These are phyloP conservation scores for Pseudogymnoascus sp. DNA, from an alignment of 2,329 filamentous ascomycete genomes.

Conservation along the genomic window DNA sequence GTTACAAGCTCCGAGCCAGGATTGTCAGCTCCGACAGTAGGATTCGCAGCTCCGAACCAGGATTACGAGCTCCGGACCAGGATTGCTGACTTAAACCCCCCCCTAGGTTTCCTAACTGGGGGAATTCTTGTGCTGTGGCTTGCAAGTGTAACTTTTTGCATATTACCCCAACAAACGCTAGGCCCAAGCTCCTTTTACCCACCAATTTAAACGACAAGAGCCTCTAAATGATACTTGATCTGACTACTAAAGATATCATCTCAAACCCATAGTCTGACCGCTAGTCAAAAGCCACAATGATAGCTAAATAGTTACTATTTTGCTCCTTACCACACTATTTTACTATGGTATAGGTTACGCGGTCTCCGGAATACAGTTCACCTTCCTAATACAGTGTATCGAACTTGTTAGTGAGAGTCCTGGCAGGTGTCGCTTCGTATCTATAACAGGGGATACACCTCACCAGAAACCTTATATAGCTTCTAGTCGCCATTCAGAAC, in stretches of 20 bases:
- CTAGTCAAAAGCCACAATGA: neutral
- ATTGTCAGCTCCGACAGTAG: neutral
- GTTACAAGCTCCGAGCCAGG: neutral
- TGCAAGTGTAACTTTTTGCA: neutral
- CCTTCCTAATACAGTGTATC: neutral
- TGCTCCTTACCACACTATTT: neutral
- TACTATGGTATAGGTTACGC: neutral
- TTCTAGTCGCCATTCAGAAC: neutral
- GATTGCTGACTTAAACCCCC: neutral
- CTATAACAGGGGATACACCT: neutral
- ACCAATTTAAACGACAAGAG: no score
- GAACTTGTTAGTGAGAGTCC: neutral
- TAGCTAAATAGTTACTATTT: neutral
- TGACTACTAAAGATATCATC: no score
- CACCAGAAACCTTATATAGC: neutral
- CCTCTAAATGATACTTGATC: no score
- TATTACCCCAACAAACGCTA: neutral
- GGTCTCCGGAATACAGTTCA: neutral
- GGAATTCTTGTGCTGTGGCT: neutral
- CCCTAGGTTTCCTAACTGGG: neutral
- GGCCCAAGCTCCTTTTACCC: no score
- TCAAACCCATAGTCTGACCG: neutral
- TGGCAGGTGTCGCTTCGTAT: neutral
- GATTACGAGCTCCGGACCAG: neutral
- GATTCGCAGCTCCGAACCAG: neutral